Base-by-base conservation (phyloP, 129 eudicot species). In the Flaveria trinervia region DNA sequence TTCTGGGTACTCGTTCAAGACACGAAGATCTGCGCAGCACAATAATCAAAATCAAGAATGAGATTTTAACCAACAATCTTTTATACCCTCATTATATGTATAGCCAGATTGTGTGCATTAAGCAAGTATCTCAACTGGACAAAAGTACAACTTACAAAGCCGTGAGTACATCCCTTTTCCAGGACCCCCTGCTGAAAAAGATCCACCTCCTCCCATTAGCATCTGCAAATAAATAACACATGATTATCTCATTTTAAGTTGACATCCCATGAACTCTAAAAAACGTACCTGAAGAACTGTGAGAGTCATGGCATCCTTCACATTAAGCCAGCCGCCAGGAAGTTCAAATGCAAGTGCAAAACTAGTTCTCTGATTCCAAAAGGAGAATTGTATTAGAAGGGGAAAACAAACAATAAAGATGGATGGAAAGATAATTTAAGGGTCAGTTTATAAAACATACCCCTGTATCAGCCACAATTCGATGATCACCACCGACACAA, bases 161-260 rank as follows among this genome's bases (percentile, higher is more conserved):
- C 98, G 85, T 67, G 98, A 90, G 83, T 90, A 85, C 98, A 90
- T 93, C 78, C 98, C 98, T 82, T 93, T 90, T 77, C 98, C 97
- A 59, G 98, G 98, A 76, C 98, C 98, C 33, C 98, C 98, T 80
- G 98, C 96, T 33, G 97, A 93, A 88, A 93, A 93, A 54, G 98
- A 93, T 79, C 98, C 98, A 76, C 97, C 96, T 26, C 98, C 98
- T 77, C 98, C 98, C 97, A 93, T 88, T 30, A 93, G 88, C 92
- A 93, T 90, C 98, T 93, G 71, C 56, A 74, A 25, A 66, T 51
- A 70, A 45, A 80, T 11, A 52, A 72, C 57, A 14, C 78, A 25
- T 9, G 51, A 23, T 70, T 45, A 48, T 70, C 54, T 36, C 28
- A 9, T 41, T 1, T 17, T 17, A 8, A 46, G 68, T 70, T 48